Conservation (phyloP, 2,329 filamentous ascomycete species). For the Xylaria sp. region DNA sequence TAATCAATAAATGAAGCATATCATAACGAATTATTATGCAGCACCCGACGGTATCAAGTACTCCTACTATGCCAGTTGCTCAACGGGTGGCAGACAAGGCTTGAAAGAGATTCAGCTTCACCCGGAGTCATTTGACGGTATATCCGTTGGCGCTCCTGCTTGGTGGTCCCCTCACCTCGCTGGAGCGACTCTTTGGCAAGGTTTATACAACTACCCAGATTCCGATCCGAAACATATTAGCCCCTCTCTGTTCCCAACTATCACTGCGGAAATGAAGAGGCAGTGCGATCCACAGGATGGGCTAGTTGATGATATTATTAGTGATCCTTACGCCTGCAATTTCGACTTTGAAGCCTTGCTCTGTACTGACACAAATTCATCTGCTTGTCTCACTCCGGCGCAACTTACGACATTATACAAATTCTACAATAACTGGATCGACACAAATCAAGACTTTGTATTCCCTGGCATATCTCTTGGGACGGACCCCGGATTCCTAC, state of each 20-base stretch:
- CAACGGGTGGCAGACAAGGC: conserved; percentile 69
- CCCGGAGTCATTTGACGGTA: conserved; percentile 67
- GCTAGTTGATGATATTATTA: conserved; percentile 55
- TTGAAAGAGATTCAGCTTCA: conserved; percentile 63
- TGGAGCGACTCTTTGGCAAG: conserved; percentile 52
- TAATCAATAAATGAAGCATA: conserved; percentile 46
- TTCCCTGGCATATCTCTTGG: conserved; percentile 46
- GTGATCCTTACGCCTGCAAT: conserved; percentile 54
- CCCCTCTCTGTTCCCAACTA: conserved; percentile 52
- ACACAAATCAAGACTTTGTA: conserved; percentile 44
- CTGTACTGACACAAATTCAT: conserved; percentile 44
- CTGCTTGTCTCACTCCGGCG: conserved; percentile 52
- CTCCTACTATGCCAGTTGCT: conserved; percentile 68
- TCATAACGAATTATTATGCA: conserved; percentile 62
- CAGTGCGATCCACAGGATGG: conserved; percentile 59
- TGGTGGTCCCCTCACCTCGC: conserved; percentile 60
- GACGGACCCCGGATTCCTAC: conserved; percentile 38
- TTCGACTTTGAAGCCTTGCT: conserved; percentile 53
- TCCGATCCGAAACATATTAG: conserved; percentile 56
- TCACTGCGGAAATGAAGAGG: conserved; percentile 54
- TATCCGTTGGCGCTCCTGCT: conserved; percentile 62
- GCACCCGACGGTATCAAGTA: conserved; percentile 52
- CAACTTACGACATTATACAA: conserved; percentile 52
- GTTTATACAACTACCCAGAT: conserved; percentile 56
- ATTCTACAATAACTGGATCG: conserved; percentile 47